These are phyloP conservation scores for Coniochaeta prunicola DNA, from an alignment of 2,329 filamentous ascomycete species.

Conservation along the genomic window DNA sequence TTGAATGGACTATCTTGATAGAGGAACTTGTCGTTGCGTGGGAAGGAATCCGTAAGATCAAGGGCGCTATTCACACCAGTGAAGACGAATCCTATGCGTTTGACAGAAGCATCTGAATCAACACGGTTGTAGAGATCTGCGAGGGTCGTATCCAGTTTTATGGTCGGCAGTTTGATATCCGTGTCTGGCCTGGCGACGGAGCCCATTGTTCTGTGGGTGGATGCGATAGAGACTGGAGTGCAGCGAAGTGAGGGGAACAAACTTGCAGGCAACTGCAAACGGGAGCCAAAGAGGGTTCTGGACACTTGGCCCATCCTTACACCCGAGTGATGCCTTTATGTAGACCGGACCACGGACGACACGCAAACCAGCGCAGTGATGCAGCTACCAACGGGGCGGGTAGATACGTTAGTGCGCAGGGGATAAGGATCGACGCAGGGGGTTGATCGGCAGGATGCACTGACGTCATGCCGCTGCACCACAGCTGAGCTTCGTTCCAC, in stretches of 20 bases:
- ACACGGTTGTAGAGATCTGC: conserved; percentile 24
- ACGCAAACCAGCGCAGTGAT: no score
- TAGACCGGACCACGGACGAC: neutral
- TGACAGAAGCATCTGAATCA: conserved; percentile 12
- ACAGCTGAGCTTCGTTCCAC: neutral
- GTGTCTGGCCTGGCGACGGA: neutral
- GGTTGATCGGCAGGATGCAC: neutral
- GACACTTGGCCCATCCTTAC: neutral
- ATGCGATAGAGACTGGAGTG: neutral
- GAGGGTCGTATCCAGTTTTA: conserved; percentile 26
- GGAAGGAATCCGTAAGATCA: conserved; percentile 18
- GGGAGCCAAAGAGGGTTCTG: neutral
- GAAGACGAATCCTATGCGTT: conserved; percentile 22
- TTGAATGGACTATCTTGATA: conserved; percentile 27
- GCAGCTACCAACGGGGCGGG: no score
- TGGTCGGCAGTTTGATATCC: conserved; percentile 16
- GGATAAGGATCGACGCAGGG: neutral
- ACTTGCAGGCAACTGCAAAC: neutral
- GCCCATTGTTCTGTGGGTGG: neutral
- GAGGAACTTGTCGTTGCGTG: conserved; percentile 26
- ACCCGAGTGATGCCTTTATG: neutral
- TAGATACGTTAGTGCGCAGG: neutral
- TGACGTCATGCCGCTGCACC: neutral
- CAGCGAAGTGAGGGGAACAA: neutral
- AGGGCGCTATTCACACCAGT: conserved; percentile 18